These are phyloP conservation scores for Zygosaccharomyces sapae DNA, from an alignment of 1,139 yeast genomes.

Conservation along the genomic window DNA sequence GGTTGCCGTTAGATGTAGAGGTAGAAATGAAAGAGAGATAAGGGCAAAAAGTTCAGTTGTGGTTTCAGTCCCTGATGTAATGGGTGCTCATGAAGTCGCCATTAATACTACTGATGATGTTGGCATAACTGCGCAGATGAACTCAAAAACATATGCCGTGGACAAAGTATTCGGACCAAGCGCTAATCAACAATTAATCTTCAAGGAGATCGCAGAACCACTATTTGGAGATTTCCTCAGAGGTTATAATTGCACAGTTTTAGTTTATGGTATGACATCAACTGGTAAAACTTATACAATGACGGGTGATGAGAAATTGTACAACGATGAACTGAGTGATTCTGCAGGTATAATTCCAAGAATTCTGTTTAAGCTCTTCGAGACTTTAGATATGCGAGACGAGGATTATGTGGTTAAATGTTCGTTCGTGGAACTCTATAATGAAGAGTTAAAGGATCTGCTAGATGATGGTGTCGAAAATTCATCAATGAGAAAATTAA, in stretches of 20 bases:
- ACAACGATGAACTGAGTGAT: constrained; percentile 58
- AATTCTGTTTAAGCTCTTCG: constrained; percentile 53
- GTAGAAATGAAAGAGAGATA: constrained; percentile 68
- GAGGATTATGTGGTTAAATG: constrained; percentile 58
- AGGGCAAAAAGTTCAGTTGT: constrained; percentile 69
- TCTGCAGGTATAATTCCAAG: constrained; percentile 69
- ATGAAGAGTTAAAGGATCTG: constrained; percentile 66
- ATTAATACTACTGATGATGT: constrained; percentile 41
- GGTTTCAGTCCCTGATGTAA: constrained; percentile 53
- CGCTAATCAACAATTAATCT: constrained; percentile 58
- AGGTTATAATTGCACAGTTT: constrained; percentile 68
- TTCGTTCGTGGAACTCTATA: constrained; percentile 69
- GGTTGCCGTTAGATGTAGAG: constrained; percentile 87
- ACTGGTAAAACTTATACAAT: constrained; percentile 78
- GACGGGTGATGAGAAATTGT: constrained; percentile 54
- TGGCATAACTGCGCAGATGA: constrained; percentile 43
- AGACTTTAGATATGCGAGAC: constrained; percentile 37
- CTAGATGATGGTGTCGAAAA: constrained; percentile 40
- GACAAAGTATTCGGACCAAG: constrained; percentile 73
- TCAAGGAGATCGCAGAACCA: constrained; percentile 59
- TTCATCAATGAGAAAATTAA: constrained; percentile 38
- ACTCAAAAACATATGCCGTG: constrained; percentile 52
- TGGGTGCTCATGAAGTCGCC: constrained; percentile 38
- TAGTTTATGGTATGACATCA: constrained; percentile 79
- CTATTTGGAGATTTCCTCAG: constrained; percentile 59